phyloP scores from a whole-genome alignment of 306 rosid species.

The Fragaria vesca region DNA sequence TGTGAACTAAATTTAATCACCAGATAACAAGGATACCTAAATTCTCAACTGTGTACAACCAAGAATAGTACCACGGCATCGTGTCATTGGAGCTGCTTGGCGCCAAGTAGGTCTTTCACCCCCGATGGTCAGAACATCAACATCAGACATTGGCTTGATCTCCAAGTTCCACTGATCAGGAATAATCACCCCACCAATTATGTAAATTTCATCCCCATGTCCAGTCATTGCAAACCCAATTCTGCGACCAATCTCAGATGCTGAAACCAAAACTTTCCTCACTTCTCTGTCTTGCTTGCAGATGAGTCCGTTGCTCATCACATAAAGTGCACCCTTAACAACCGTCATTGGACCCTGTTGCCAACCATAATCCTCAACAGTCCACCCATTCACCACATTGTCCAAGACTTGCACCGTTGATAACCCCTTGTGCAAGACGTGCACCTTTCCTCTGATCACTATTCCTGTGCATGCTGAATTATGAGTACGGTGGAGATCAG shows the following conservation, averaged over 20 bases:
- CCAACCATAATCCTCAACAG: conserved; percentile 74
- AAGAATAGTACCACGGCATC: conserved; percentile 81
- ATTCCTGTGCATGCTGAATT: conserved; percentile 91
- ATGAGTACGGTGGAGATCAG: conserved; percentile 85
- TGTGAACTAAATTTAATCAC: conserved; percentile 14
- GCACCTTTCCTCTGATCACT: conserved; percentile 75
- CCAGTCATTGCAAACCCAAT: conserved; percentile 88
- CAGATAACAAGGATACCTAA: conserved; percentile 43
- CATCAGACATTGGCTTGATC: conserved; percentile 73
- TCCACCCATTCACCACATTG: conserved; percentile 63
- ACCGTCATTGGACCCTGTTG: conserved; percentile 92
- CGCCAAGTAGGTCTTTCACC: conserved; percentile 89
- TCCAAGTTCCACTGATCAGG: conserved; percentile 81
- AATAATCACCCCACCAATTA: conserved; percentile 86
- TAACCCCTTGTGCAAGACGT: conserved; percentile 90
- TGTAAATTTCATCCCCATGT: conserved; percentile 63
- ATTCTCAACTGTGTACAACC: conserved; percentile 89
- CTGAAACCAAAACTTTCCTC: conserved; percentile 54
- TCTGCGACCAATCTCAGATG: conserved; percentile 76
- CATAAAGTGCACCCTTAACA: conserved; percentile 66
- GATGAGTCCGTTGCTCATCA: conserved; percentile 76
- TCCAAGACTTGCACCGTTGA: conserved; percentile 83
- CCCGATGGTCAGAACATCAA: conserved; percentile 71
- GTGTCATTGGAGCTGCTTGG: conserved; percentile 74
- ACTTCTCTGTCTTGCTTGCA: conserved; percentile 58